These are phyloP conservation scores for Lasiodiplodia sp. DNA, from an alignment of 2,329 filamentous ascomycete genomes.

Conservation along the genomic window DNA sequence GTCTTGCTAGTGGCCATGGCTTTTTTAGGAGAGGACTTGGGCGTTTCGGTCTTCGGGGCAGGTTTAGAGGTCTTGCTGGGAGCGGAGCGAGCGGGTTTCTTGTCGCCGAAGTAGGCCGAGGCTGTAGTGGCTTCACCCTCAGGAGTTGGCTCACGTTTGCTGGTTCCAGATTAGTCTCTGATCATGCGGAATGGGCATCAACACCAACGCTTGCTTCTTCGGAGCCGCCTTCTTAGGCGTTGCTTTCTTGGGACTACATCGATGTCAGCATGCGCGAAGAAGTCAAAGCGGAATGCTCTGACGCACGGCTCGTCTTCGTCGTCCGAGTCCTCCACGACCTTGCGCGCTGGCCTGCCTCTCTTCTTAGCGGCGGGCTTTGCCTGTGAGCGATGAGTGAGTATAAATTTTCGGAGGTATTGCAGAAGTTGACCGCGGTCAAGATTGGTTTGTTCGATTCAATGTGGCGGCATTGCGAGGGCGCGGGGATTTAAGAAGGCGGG, in stretches of 20 bases:
- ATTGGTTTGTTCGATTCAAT: neutral
- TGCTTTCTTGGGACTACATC: slow-evolving; percentile 45
- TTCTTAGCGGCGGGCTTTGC: slow-evolving; percentile 51
- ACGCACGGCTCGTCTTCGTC: slow-evolving; percentile 69
- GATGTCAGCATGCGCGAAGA: slow-evolving; percentile 35
- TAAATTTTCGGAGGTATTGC: neutral
- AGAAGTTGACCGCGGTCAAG: neutral
- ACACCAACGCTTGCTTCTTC: slow-evolving; percentile 62
- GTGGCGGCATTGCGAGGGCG: neutral
- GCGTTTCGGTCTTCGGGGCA: slow-evolving; percentile 47
- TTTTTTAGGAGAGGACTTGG: slow-evolving; percentile 46
- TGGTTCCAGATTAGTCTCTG: slow-evolving; percentile 34
- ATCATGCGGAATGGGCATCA: slow-evolving; percentile 33
- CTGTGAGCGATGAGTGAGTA: slow-evolving; percentile 32
- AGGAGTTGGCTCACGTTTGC: slow-evolving; percentile 57
- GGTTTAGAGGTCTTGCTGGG: slow-evolving; percentile 43
- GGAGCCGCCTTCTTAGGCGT: slow-evolving; percentile 64
- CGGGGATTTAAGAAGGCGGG: neutral
- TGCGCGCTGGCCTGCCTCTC: slow-evolving; percentile 42
- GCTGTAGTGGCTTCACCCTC: slow-evolving; percentile 66
- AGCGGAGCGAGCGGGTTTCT: slow-evolving; percentile 61
- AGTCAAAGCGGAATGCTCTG: too few relatives aligned
- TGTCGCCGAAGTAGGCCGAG: slow-evolving; percentile 68
- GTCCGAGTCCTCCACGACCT: slow-evolving; percentile 71
- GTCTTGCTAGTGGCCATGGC: slow-evolving; percentile 42